Conservation (phyloP, 139 green algal genomes). For the Volvox reticuliferus region DNA sequence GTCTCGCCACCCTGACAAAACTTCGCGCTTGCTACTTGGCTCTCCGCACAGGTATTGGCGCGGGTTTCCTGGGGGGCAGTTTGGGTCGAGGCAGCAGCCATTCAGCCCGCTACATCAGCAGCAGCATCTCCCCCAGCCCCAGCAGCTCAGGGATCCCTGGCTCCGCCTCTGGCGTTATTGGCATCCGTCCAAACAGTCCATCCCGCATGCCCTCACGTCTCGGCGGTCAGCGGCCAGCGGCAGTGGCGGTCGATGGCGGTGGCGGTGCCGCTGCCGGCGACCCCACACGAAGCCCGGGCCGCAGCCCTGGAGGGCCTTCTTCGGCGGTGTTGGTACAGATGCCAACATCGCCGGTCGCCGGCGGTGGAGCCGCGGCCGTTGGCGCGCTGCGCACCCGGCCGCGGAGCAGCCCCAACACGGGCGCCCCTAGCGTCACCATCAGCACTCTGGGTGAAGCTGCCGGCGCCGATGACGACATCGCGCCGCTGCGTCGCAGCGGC, state of each 20-base stretch:
- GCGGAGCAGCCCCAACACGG: conserved; percentile 7
- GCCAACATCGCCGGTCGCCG: not conserved
- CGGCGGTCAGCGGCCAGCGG: not conserved
- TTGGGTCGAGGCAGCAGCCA: not conserved
- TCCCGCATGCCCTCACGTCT: not conserved
- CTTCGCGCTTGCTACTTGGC: no score
- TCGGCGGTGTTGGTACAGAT: not conserved
- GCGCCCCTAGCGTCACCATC: not conserved
- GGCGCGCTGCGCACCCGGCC: not conserved
- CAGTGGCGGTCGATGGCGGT: not conserved
- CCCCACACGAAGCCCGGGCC: not conserved
- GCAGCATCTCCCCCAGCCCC: not conserved
- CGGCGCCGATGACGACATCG: not conserved
- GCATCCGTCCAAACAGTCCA: not conserved
- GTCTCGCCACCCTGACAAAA: no score
- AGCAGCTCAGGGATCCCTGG: not conserved
- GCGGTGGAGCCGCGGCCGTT: not conserved
- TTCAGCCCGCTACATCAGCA: not conserved
- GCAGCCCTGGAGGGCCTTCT: not conserved
- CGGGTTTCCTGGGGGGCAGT: not conserved
- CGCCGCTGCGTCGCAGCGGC: conserved; percentile 17
- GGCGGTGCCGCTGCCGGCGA: not conserved
- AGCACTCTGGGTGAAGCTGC: not conserved
- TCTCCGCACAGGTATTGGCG: no score
- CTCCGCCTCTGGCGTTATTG: not conserved